phyloP scores from a whole-genome alignment of 2,329 filamentous ascomycete species.

The Ophiosphaerella narmari region DNA sequence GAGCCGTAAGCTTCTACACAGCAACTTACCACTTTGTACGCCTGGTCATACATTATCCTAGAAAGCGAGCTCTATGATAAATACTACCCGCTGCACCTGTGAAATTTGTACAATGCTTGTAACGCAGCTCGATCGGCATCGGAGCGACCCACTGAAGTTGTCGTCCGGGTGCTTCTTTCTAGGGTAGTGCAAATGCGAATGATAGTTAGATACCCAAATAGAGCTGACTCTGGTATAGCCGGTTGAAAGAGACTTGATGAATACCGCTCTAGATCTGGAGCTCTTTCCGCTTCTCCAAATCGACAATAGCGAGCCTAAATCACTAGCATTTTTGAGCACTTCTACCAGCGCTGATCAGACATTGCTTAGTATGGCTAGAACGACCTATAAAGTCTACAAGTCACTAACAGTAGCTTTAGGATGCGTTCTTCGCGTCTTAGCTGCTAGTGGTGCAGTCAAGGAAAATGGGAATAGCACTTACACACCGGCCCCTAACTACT shows the following conservation, averaged over 20 bases:
- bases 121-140: background rate
- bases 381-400: background rate
- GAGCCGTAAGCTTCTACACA: too few relatives aligned
- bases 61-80: too few relatives aligned
- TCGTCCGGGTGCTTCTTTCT: background rate
- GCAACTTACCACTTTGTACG: too few relatives aligned
- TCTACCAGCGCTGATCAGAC: background rate
- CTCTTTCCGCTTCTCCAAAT: conserved; percentile 1
- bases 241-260: conserved; percentile 1
- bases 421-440: conserved; percentile 1
- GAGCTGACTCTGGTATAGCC: background rate
- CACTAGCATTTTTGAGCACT: conserved; percentile 1
- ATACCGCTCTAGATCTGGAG: conserved; percentile 4
- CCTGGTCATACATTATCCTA: too few relatives aligned
- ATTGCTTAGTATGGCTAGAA: conserved; percentile 1
- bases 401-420: background rate
- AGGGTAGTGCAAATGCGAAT: background rate
- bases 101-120: background rate
- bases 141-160: background rate
- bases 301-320: background rate
- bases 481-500: background rate
- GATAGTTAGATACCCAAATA: background rate
- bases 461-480: conserved; percentile 1
- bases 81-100: too few relatives aligned
- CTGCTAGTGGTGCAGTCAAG: conserved; percentile 4